Base-by-base conservation (phyloP, 1,284 basidiomycete species). In the Ceratobasidium sp. region DNA sequence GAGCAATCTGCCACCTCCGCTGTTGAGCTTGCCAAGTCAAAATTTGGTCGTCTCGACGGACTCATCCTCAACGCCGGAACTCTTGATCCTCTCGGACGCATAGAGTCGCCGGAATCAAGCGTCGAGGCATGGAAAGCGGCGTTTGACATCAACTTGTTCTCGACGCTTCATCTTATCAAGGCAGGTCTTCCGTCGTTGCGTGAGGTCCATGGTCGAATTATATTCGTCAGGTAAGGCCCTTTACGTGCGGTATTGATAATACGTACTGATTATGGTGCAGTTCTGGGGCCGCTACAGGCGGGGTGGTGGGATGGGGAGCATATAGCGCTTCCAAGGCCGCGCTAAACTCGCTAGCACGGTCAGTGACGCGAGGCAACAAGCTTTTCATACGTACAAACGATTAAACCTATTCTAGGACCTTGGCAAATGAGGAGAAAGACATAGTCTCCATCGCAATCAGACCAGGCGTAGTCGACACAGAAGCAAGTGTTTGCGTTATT, bases 131-230 rank as follows among this genome's bases (percentile, higher is more conserved):
- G 88, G 91, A 90, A 85, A 79, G 78, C 82, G 11, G 86, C 88
- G 79, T 92, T 91, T 81, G 91, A 95, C 78, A 83, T 94, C 82
- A 96, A 96, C 81, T 91, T 95, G 81, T 93, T 94, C 82, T 92
- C 93, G 0, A 84, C 94, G 51, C 81, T 95, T 62, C 86, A 88
- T 13, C 87, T 92, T 13, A 79, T 95, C 48, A 86, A 89, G 74
- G 84, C 85, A 4, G 83, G 89, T 4, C 83, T 95, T 2, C 93
- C 94, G 5, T 83, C 86, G 74, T 83, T 96, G 76, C 88, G 90
- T 49, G 83, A 86, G 77, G 90, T 88, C 76, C 77, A 83, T 16
- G 94, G 92, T 0, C 86, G 86, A 63, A 85, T 95, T 41, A 84
- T 96, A 19, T 92, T 95, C 77, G 86, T 95, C 37, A 69, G 66